Evolutionary conservation across 306 rosid genomes (phyloP).

Genomic region (Acacia acuminata): DNA sequence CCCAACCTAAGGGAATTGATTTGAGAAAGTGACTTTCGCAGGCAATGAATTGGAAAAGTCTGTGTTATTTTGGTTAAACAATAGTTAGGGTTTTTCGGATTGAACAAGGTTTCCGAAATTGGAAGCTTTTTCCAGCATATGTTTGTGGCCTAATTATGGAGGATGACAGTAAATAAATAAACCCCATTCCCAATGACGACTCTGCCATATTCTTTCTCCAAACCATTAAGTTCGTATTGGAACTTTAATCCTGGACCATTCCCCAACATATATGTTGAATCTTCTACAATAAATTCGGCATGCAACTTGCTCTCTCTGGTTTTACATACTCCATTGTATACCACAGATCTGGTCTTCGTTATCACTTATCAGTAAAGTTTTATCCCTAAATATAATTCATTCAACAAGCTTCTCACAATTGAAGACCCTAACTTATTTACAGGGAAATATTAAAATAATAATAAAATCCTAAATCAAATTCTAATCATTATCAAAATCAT

Average conservation of each 20-base stretch:
- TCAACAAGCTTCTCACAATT: too few species aligned
- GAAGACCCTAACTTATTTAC: too few species aligned
- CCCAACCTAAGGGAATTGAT: too few species aligned
- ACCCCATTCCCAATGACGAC: not conserved
- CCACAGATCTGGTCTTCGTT: too few species aligned
- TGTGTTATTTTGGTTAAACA: not conserved
- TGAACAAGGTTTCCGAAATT: conserved; percentile 29
- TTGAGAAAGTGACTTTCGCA: not conserved
- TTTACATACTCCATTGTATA: too few species aligned
- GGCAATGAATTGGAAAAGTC: not conserved
- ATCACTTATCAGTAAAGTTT: too few species aligned
- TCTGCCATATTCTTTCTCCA: not conserved
- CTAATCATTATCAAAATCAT: too few species aligned
- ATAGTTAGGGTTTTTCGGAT: conserved; percentile 10
- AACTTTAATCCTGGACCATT: not conserved
- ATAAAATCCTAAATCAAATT: too few species aligned
- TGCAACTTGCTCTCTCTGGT: too few species aligned
- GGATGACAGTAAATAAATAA: not conserved
- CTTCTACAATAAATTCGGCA: too few species aligned
- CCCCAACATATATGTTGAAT: not conserved
- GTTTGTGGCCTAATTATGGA: not conserved
- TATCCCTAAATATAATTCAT: too few species aligned
- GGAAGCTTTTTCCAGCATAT: conserved; percentile 1
- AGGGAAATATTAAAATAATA: too few species aligned
- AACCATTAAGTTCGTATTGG: not conserved